These are phyloP conservation scores for Amylostereum areolatum DNA, from an alignment of 1,284 basidiomycete species.

Conservation along the genomic window DNA sequence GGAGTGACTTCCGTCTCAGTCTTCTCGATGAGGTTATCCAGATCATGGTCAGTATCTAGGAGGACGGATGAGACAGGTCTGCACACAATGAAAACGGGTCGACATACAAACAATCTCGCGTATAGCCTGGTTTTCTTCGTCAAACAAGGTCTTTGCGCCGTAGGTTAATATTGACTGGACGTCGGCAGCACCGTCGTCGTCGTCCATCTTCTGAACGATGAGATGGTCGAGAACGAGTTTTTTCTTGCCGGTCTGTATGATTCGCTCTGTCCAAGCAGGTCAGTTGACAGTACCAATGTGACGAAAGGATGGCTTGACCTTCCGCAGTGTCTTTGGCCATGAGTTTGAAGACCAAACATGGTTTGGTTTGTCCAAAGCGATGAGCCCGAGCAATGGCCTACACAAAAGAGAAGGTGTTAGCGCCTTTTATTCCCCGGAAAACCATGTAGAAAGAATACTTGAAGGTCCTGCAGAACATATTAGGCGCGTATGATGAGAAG, in stretches of 20 bases:
- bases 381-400: slow-evolving; percentile 89
- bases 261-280: slow-evolving; percentile 54
- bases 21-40: slow-evolving; percentile 78
- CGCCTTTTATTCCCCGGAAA: slow-evolving; percentile 30
- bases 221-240: slow-evolving; percentile 89
- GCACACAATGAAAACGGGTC: neutral
- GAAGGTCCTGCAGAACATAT: slow-evolving; percentile 47
- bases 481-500: slow-evolving; percentile 3
- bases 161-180: slow-evolving; percentile 78
- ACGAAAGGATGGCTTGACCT: slow-evolving; percentile 38
- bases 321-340: slow-evolving; percentile 89
- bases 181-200: slow-evolving; percentile 69
- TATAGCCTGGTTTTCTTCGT: slow-evolving; percentile 43
- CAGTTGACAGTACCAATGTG: neutral
- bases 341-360: slow-evolving; percentile 84
- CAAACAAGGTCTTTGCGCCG: slow-evolving; percentile 77
- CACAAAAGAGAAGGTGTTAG: neutral
- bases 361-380: slow-evolving; percentile 77
- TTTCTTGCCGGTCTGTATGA: slow-evolving; percentile 84
- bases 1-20: slow-evolving; percentile 72
- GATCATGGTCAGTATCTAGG: slow-evolving; percentile 70
- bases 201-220: slow-evolving; percentile 90
- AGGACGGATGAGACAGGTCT: slow-evolving; percentile 2
- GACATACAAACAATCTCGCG: slow-evolving; percentile 65
- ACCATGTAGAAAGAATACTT: slow-evolving; percentile 52